Evolutionary conservation across 164 flowering plant species (phyloP).

Genomic region (Chimonanthus praecox): DNA sequence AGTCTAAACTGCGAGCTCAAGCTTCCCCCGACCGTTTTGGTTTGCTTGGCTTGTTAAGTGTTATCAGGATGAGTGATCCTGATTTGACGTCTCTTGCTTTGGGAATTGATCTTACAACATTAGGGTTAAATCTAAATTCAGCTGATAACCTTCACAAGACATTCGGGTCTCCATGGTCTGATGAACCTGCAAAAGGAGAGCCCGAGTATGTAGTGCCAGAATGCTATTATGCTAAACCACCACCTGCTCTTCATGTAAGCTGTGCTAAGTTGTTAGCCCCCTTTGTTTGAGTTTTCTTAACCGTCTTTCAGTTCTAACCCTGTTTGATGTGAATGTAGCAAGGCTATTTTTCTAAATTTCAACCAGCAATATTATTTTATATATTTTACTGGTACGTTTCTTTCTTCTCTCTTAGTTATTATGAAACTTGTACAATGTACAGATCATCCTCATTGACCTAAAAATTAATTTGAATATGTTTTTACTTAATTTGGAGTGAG

Average conservation of each 20-base stretch:
- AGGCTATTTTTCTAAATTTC: conserved; percentile 70
- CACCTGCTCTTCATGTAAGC: conserved; percentile 76
- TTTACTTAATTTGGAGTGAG: too few relatives aligned
- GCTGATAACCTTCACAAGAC: conserved; percentile 80
- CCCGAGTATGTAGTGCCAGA: conserved; percentile 82
- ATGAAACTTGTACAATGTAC: too few relatives aligned
- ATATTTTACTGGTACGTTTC: conserved; percentile 75
- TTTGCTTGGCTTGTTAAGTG: conserved; percentile 77
- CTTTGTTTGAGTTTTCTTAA: background rate
- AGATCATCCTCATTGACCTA: too few relatives aligned
- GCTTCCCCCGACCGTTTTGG: conserved; percentile 67
- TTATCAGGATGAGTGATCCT: conserved; percentile 82
- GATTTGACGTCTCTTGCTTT: conserved; percentile 84
- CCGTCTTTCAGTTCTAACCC: background rate
- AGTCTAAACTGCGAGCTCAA: conserved; percentile 59
- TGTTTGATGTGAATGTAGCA: conserved; percentile 36
- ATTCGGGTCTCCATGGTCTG: conserved; percentile 95
- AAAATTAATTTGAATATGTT: too few relatives aligned
- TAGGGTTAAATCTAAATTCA: conserved; percentile 88
- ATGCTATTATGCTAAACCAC: conserved; percentile 73
- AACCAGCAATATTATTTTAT: conserved; percentile 65
- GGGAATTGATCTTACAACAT: conserved; percentile 90
- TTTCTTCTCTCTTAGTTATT: background rate
- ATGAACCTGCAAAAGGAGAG: conserved; percentile 89
- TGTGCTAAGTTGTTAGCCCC: conserved; percentile 8